A percentile compares a stretch with the other conserved stretches of the same genome.
Conservation (phyloP, 495 filamentous ascomycete species). For the Annulohypoxylon nitens region DNA sequence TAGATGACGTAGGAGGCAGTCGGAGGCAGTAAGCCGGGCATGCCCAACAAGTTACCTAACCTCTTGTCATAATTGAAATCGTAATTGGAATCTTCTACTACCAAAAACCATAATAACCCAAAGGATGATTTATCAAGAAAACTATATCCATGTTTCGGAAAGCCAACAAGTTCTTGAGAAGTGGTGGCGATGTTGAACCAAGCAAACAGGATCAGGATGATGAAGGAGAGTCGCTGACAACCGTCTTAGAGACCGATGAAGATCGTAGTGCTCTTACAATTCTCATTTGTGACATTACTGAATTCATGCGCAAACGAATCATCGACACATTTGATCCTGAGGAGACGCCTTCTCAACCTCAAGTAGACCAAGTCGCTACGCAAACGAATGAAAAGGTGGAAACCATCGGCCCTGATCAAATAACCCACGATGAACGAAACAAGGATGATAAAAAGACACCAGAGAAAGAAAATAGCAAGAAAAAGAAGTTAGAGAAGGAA, state of each 20-base stretch:
- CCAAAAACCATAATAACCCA: neutral
- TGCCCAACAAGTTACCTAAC: neutral
- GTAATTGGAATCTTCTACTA: neutral
- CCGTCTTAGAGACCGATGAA: slow-evolving; percentile 51
- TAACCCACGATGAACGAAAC: slow-evolving; percentile 18
- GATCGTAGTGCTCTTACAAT: slow-evolving; percentile 52
- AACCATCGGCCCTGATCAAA: slow-evolving; percentile 28
- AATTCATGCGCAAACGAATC: slow-evolving; percentile 57
- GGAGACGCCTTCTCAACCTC: slow-evolving; percentile 37
- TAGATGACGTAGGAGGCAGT: slow-evolving; percentile 38
- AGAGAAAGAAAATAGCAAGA: slow-evolving; percentile 46
- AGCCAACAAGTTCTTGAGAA: slow-evolving; percentile 36
- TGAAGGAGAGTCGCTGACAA: slow-evolving; percentile 48
- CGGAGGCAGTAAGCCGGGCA: neutral
- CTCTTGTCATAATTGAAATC: neutral
- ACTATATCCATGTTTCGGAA: slow-evolving; percentile 47
- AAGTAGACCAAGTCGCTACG: slow-evolving; percentile 28
- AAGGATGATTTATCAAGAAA: neutral
- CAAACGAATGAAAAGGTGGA: slow-evolving; percentile 41
- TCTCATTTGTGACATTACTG: slow-evolving; percentile 57
- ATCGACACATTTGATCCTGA: slow-evolving; percentile 56
- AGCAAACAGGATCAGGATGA: slow-evolving; percentile 37
- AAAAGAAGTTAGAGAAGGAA: slow-evolving; percentile 53
- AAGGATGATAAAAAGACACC: slow-evolving; percentile 46
- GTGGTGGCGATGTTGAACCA: slow-evolving; percentile 24